Conservation (phyloP, 176 grass and related monocot species). For the Avena insularis region DNA sequence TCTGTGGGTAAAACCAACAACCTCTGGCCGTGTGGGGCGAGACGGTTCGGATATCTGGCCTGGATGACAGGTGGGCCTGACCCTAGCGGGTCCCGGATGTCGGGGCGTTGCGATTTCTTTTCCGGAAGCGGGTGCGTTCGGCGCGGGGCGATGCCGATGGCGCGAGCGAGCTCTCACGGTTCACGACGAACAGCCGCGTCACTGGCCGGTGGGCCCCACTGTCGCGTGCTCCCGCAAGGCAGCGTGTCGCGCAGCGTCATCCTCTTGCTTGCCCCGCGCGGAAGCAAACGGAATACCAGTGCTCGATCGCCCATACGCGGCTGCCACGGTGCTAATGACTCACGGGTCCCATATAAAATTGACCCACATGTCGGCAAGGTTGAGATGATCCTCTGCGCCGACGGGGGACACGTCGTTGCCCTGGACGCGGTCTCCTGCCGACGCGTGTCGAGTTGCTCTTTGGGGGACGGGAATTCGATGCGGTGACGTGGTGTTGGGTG, state of each 20-base stretch:
- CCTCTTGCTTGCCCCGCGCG: constrained; percentile 13
- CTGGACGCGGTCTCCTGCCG: fast-evolving
- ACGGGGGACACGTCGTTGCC: fast-evolving
- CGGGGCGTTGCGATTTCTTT: neutral
- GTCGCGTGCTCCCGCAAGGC: constrained; percentile 35
- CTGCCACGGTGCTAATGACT: neutral
- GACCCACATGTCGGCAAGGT: neutral
- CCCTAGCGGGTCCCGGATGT: neutral
- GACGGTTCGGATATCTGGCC: constrained; percentile 18
- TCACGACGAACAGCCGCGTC: neutral
- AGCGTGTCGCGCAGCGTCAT: neutral
- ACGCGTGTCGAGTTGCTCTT: neutral
- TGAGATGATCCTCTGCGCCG: neutral
- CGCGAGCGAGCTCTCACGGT: neutral
- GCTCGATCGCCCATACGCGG: neutral
- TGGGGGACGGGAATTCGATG: neutral
- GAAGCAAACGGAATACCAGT: constrained; percentile 26
- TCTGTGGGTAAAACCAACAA: constrained; percentile 6
- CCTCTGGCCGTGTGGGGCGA: neutral
- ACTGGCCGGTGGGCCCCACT: neutral
- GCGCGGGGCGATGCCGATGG: constrained; percentile 11
- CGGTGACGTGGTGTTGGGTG: constrained; percentile 28
- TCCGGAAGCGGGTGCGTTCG: constrained; percentile 17
- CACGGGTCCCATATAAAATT: neutral
- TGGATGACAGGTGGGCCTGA: constrained; percentile 17